Evolutionary conservation across 1,284 basidiomycete species (phyloP), one percentile per base, ranked within the genome.

Genomic region (Ustilago esculenta): DNA sequence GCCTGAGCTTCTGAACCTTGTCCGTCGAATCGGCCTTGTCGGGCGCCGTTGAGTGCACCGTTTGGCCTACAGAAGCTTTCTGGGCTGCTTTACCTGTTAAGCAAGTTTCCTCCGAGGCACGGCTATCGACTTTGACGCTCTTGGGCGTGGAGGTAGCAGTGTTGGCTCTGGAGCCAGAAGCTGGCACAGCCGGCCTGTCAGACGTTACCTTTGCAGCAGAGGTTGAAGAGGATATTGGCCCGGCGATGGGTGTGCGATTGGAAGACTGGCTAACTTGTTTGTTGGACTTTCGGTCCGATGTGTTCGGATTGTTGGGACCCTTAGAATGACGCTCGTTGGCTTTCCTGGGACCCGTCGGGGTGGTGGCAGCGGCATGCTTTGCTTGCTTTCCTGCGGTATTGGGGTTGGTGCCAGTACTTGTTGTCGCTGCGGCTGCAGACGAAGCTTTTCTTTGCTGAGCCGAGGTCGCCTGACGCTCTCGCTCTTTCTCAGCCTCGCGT

Each of bases 401-500:
- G 36, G 33, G 11, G 3, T 46, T 27, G 21, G 23, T 21, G n/a
- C 32, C 47, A 36, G 39, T 23, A 11, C 27, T 27, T 7, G 34
- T 36, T 14, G 41, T 35, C 35, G 42, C 14, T 20, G 41, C 33
- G 3, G 36, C 11, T n/a, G 41, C 33, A 21, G 56, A 18, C 3
- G 40, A n/a, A 30, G 53, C 46, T 33, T 61, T 57, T 3, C 18
- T 57, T 45, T 68, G 57, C 20, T 46, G 53, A 5, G 54, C 39
- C 7, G 39, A 25, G 2, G 39, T 12, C 11, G 63, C 49, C 29
- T 57, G 55, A 17, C 44, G 55, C 44, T 60, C 49, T 21, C 50
- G 29, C 36, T 58, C 53, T 35, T 54, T 58, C 24, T 64, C 65
- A 34, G 58, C 61, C 32, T 65, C 58, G 25, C 61, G 67, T 23